Base-by-base conservation (phyloP, 192 early-diverging fungal genomes). In the Ambispora gerdemannii region DNA sequence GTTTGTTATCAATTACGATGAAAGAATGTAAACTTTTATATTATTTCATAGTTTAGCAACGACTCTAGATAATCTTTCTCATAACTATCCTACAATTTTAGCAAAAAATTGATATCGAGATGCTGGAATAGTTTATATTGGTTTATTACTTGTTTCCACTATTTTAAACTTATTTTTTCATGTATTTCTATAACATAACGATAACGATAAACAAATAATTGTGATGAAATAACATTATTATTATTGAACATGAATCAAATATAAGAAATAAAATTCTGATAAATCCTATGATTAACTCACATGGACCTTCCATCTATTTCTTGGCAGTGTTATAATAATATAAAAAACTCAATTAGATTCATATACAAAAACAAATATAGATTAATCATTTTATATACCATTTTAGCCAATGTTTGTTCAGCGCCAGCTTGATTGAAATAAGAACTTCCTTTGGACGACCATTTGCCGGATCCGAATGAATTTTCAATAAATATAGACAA, bases 401-500 rank as follows among this genome's bases (percentile, higher is more conserved):
- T 67, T 31, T 3, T 34, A 2, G n/a, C 15, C 8, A 72, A 19
- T 33, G 81, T 78, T 24, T 63, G 15, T 3, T 73, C 60, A 19
- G 70, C 74, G 62, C 75, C 50, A 13, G 68, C 60, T 24, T 67
- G 33, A 19, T 38, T 66, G 58, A 80, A 80, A 56, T 67, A 82
- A 33, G 77, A 76, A 34, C 56, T 2, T 76, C 74, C 58, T 64
- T 73, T 56, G 72, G 71, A n/a, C 55, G 36, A 60, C 43, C 36
- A 55, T 68, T 70, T 33, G 55, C 4, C 55, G 13, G 20, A 25
- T 70, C 47, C 20, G 4, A 22, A 52, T 75, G 63, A 30, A 77
- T 62, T 17, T 72, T 60, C 11, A 68, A 27, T 13, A 64, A 75
- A 47, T 65, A 63, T 49, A 82, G 75, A 24, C 81, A 78, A 74